These are phyloP conservation scores for Solanum chmielewskii DNA, from an alignment of 257 asterid species.

Conservation along the genomic window DNA sequence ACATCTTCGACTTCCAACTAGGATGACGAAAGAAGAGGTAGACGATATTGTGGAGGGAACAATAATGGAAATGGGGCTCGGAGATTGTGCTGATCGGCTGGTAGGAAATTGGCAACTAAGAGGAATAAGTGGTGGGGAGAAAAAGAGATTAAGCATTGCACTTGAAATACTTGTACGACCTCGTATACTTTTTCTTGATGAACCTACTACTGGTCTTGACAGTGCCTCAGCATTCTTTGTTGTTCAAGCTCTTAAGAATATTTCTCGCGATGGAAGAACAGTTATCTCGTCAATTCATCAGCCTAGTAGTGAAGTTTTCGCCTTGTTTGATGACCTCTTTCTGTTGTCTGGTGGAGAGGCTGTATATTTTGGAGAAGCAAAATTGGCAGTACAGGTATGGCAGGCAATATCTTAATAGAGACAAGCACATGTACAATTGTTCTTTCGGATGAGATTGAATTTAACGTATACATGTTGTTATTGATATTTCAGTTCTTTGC, in stretches of 20 bases:
- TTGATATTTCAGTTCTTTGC: slow-evolving; percentile 57
- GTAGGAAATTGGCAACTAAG: slow-evolving; percentile 83
- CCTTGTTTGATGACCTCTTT: slow-evolving; percentile 82
- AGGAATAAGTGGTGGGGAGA: slow-evolving; percentile 95
- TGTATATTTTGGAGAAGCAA: slow-evolving; percentile 84
- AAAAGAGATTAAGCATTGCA: slow-evolving; percentile 81
- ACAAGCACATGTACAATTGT: not conserved
- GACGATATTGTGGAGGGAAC: slow-evolving; percentile 57
- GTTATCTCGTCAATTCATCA: slow-evolving; percentile 91
- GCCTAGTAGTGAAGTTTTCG: slow-evolving; percentile 92
- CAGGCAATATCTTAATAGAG: not conserved
- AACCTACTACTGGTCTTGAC: slow-evolving; percentile 93
- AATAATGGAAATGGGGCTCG: slow-evolving; percentile 79
- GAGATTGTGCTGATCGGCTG: slow-evolving; percentile 68
- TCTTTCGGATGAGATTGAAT: not conserved
- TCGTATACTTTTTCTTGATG: slow-evolving; percentile 77
- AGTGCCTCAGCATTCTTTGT: slow-evolving; percentile 96
- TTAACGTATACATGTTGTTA: not conserved
- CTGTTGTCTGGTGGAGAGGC: slow-evolving; percentile 79
- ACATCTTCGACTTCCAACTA: slow-evolving; percentile 63
- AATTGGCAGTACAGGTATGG: slow-evolving; percentile 57
- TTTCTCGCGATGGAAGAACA: slow-evolving; percentile 86
- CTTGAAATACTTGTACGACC: slow-evolving; percentile 82
- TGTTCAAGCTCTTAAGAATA: slow-evolving; percentile 69
- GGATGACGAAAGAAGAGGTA: slow-evolving; percentile 37